These are phyloP conservation scores for Spizellomyces sp. DNA, from an alignment of 192 early-diverging fungal species.

Conservation along the genomic window DNA sequence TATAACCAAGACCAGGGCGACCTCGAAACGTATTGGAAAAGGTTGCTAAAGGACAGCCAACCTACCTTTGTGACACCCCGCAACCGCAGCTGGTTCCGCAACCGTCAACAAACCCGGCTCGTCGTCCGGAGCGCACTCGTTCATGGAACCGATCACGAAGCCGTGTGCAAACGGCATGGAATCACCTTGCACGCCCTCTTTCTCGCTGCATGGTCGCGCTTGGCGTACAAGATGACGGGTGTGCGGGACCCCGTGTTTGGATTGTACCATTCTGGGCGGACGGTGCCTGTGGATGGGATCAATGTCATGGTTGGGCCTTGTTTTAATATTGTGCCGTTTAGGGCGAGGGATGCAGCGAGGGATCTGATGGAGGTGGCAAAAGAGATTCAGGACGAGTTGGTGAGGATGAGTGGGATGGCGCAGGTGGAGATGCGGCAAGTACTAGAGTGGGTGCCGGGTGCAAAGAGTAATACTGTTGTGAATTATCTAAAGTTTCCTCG, in stretches of 20 bases:
- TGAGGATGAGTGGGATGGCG: background rate
- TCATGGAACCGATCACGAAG: background rate
- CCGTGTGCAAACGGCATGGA: conserved; percentile 1
- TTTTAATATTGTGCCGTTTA: conserved; percentile 16
- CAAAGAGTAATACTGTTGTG: conserved; percentile 5
- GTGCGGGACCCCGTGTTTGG: conserved; percentile 11
- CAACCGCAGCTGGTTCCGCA: background rate
- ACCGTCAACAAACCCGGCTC: background rate
- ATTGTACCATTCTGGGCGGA: conserved; percentile 22
- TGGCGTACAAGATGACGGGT: background rate
- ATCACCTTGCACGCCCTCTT: conserved; percentile 16
- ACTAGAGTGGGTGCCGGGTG: background rate
- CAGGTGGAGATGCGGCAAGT: conserved; percentile 10
- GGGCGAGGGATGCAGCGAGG: background rate
- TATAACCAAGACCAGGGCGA: background rate
- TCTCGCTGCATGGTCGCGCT: conserved; percentile 14
- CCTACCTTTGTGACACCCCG: background rate
- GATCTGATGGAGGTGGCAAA: background rate
- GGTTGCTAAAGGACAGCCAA: background rate
- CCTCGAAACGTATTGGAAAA: conserved; percentile 3
- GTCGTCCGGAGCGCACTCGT: background rate
- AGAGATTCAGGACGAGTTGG: conserved; percentile 14
- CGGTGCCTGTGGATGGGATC: background rate
- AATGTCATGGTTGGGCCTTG: background rate
- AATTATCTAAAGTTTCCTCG: conserved; percentile 24